Conservation (phyloP, 495 filamentous ascomycete genomes). For the Emericellopsis terricola region DNA sequence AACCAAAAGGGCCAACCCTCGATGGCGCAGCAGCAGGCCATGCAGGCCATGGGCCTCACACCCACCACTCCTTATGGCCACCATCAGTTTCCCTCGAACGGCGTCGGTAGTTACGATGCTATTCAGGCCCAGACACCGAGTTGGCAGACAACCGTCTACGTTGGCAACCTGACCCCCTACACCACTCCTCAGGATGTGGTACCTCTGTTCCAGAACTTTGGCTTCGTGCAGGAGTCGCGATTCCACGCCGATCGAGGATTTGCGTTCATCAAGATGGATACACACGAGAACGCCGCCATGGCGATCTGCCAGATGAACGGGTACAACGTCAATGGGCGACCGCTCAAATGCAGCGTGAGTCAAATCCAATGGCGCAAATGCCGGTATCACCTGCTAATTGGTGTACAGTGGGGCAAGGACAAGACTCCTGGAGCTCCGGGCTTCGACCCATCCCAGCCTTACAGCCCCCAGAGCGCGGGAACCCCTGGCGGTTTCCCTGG, state of each 20-base stretch:
- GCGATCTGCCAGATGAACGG: constrained; percentile 94
- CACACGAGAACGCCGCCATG: constrained; percentile 95
- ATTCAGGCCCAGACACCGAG: constrained; percentile 90
- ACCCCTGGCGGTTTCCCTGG: constrained; percentile 39
- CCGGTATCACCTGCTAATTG: constrained; percentile 2
- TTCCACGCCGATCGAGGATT: constrained; percentile 98
- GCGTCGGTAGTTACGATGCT: constrained; percentile 95
- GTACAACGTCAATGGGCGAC: constrained; percentile 94
- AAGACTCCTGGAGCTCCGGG: constrained; percentile 77
- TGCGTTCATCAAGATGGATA: constrained; percentile 98
- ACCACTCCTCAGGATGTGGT: constrained; percentile 91
- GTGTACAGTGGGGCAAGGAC: constrained; percentile 87
- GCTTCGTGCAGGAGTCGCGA: constrained; percentile 89
- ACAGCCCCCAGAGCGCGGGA: constrained; percentile 44
- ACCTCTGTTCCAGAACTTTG: constrained; percentile 95
- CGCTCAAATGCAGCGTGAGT: constrained; percentile 95
- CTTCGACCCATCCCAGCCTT: constrained; percentile 58
- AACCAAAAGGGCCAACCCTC: constrained; percentile 99
- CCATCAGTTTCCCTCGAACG: constrained; percentile 95
- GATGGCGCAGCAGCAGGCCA: constrained; percentile 90
- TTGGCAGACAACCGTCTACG: constrained; percentile 98
- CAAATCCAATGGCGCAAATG: neutral
- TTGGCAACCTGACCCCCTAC: constrained; percentile 95
- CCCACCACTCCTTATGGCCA: constrained; percentile 92
- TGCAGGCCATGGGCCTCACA: constrained; percentile 97